phyloP scores from a whole-genome alignment of 805 yeast species.

The Sugiyamaella marilandica region DNA sequence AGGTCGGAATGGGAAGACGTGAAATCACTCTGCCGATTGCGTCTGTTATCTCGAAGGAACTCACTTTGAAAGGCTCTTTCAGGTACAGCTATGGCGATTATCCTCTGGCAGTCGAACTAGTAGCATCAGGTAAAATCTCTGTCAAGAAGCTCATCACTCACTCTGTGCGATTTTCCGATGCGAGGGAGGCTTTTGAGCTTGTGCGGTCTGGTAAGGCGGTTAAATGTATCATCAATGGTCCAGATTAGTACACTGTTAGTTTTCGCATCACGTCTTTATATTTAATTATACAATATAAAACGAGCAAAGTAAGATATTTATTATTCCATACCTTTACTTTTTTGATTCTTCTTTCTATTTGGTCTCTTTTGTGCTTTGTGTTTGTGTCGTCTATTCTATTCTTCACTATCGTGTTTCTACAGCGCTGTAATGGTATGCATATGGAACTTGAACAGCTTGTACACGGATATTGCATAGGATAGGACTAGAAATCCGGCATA shows the following conservation, averaged over 20 bases:
- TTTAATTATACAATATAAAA: no score
- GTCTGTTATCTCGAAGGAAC: constrained; percentile 49
- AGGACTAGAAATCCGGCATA: no score
- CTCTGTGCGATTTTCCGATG: constrained; percentile 64
- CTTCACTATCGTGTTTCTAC: no score
- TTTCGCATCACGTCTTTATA: not conserved
- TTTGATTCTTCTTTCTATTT: no score
- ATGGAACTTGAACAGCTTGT: no score
- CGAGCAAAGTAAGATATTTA: no score
- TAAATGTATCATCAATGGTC: constrained; percentile 80
- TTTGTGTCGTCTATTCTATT: no score
- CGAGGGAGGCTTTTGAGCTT: constrained; percentile 68
- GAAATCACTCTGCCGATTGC: constrained; percentile 70
- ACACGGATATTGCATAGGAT: no score
- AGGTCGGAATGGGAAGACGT: constrained; percentile 80
- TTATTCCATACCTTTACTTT: no score
- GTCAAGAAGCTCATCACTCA: constrained; percentile 71
- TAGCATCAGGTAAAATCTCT: constrained; percentile 58
- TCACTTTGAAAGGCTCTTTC: constrained; percentile 68
- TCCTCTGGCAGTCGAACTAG: constrained; percentile 60
- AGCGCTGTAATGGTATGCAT: no score
- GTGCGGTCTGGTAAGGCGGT: constrained; percentile 63
- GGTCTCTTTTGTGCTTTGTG: not conserved
- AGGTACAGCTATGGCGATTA: constrained; percentile 79
- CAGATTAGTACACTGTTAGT: constrained; percentile 38